A percentile compares a stretch with the other conserved stretches of the same genome.
phyloP scores from a whole-genome alignment of 768 basidiomycete genomes.

The Coprinellus micaceus region DNA sequence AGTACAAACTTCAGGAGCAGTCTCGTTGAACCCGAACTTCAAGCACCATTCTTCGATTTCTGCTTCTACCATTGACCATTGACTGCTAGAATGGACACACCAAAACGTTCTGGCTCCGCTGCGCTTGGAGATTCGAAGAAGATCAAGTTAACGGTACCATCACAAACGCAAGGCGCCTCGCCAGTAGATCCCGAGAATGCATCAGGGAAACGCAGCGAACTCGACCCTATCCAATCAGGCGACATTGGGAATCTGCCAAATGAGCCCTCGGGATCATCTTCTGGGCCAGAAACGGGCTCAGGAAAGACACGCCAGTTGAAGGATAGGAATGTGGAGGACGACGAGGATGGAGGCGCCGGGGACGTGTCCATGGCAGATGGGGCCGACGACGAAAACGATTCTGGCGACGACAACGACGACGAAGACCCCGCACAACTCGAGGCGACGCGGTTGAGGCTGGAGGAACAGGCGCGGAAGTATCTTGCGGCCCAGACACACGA shows the following conservation, averaged over 20 bases:
- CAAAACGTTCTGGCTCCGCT: slow-evolving; percentile 61
- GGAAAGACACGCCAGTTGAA: slow-evolving; percentile 41
- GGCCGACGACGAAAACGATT: slow-evolving; percentile 72
- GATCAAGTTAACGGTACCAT: slow-evolving; percentile 51
- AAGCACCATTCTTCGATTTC: too few relatives aligned
- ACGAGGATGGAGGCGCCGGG: slow-evolving; percentile 45
- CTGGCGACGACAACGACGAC: slow-evolving; percentile 77
- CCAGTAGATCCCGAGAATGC: slow-evolving; percentile 78
- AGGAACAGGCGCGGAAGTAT: slow-evolving; percentile 88
- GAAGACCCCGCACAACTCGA: slow-evolving; percentile 84
- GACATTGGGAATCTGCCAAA: slow-evolving; percentile 71
- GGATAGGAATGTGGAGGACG: slow-evolving; percentile 61
- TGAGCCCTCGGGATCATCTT: slow-evolving; percentile 20
- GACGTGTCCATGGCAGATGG: slow-evolving; percentile 83
- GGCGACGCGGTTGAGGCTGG: slow-evolving; percentile 72
- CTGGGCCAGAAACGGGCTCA: slow-evolving; percentile 40
- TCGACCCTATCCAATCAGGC: slow-evolving; percentile 75
- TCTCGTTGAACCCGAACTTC: too few relatives aligned
- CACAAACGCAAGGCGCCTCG: slow-evolving; percentile 59
- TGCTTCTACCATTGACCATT: too few relatives aligned
- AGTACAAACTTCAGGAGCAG: too few relatives aligned
- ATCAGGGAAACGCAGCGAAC: slow-evolving; percentile 82
- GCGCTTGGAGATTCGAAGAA: slow-evolving; percentile 52
- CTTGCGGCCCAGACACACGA: slow-evolving; percentile 97
- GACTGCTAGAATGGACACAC: slow-evolving; percentile 57